Conservation (phyloP, 306 rosid species). For the Calophaca sinica region DNA sequence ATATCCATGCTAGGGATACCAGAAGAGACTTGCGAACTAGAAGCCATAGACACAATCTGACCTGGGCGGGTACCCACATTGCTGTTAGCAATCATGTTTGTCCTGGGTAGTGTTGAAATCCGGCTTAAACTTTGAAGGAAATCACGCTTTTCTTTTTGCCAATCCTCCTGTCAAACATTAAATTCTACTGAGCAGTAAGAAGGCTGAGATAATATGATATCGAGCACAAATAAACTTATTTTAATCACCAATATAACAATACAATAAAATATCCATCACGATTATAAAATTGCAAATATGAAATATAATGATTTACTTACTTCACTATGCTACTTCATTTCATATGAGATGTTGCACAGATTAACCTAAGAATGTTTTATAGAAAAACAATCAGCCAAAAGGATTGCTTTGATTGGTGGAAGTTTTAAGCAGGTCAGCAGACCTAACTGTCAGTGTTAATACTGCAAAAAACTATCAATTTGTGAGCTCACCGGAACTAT, state of each 20-base stretch:
- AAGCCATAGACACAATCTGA: slow-evolving; percentile 60
- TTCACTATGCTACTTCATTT: slow-evolving; percentile 40
- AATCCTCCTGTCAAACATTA: slow-evolving; percentile 82
- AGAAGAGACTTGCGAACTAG: slow-evolving; percentile 67
- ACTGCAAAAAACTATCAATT: slow-evolving; percentile 26
- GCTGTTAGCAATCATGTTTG: slow-evolving; percentile 63
- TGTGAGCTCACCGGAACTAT: not conserved
- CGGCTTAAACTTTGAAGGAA: slow-evolving; percentile 92
- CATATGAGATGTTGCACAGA: slow-evolving; percentile 37
- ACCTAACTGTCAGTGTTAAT: slow-evolving; percentile 24
- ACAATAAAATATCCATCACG: slow-evolving; percentile 27
- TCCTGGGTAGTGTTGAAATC: slow-evolving; percentile 88
- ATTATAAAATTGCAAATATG: slow-evolving; percentile 30
- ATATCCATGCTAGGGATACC: slow-evolving; percentile 60
- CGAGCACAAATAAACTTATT: slow-evolving; percentile 35
- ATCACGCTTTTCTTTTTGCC: slow-evolving; percentile 98
- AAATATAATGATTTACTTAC: slow-evolving; percentile 21
- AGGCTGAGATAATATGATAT: slow-evolving; percentile 29
- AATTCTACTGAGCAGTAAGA: slow-evolving; percentile 44
- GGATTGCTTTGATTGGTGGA: slow-evolving; percentile 16
- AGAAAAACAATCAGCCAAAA: slow-evolving; percentile 40
- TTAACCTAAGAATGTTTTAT: slow-evolving; percentile 23
- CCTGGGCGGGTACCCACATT: slow-evolving; percentile 62
- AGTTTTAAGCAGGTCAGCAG: slow-evolving; percentile 23
- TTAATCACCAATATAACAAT: slow-evolving; percentile 25